These are phyloP conservation scores for Penicillium canescens DNA, from an alignment of 495 filamentous ascomycete species.

Conservation along the genomic window DNA sequence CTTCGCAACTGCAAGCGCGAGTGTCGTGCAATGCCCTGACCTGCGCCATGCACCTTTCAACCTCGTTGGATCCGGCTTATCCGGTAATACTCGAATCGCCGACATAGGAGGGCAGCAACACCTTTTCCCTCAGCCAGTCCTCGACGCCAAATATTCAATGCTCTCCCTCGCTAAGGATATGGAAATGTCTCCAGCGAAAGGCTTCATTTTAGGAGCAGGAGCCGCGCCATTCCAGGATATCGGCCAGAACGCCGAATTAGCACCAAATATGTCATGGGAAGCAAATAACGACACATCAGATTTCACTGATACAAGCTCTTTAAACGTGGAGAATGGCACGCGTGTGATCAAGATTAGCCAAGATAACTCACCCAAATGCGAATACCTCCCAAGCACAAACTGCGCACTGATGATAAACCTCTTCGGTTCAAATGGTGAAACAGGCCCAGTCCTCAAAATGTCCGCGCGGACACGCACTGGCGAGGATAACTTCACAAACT, in stretches of 20 bases:
- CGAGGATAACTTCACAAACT: slow-evolving; percentile 29
- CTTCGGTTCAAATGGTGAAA: slow-evolving; percentile 29
- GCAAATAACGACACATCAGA: slow-evolving; percentile 9
- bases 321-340: slow-evolving; percentile 16
- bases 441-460: slow-evolving; percentile 35
- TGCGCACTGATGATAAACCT: slow-evolving; percentile 43
- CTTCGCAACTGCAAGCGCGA: slow-evolving; percentile 23
- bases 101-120: slow-evolving; percentile 40
- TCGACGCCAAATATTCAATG: slow-evolving; percentile 31
- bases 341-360: slow-evolving; percentile 13
- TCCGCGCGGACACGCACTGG: slow-evolving; percentile 27
- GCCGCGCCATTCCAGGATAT: slow-evolving; percentile 43
- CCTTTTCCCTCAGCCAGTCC: slow-evolving; percentile 32
- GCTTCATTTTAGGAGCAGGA: slow-evolving; percentile 34
- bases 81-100: slow-evolving; percentile 33
- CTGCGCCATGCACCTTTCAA: slow-evolving; percentile 36
- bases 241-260: slow-evolving; percentile 39
- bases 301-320: slow-evolving; percentile 13
- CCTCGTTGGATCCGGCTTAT: slow-evolving; percentile 35
- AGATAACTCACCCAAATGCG: slow-evolving; percentile 7
- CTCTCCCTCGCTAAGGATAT: slow-evolving; percentile 29
- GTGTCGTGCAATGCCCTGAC: slow-evolving; percentile 35
- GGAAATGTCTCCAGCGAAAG: slow-evolving; percentile 27
- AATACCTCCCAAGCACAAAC: slow-evolving; percentile 17
- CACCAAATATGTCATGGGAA: slow-evolving; percentile 34